phyloP scores from a whole-genome alignment of 352 stramenopile species.

The Phytophthora kernoviae region DNA sequence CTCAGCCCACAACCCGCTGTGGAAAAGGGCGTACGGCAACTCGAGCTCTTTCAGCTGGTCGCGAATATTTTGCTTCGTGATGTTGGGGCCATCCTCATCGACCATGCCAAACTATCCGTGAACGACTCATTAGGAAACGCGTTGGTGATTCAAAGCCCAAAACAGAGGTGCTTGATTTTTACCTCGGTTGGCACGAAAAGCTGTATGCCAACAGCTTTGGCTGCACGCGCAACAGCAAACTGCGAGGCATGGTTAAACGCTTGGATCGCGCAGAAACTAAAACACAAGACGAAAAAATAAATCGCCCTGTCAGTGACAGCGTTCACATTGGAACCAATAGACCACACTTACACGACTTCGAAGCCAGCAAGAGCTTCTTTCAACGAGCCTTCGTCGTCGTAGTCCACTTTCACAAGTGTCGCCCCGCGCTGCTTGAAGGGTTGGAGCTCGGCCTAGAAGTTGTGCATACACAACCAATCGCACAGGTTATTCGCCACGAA shows the following conservation, averaged over 20 bases:
- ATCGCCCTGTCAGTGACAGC: not conserved
- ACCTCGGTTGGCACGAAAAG: constrained; percentile 32
- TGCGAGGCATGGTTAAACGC: constrained; percentile 9
- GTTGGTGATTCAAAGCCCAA: not conserved
- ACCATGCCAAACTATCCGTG: constrained; percentile 11
- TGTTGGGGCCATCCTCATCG: constrained; percentile 17
- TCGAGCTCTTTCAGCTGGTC: constrained; percentile 26
- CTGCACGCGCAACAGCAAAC: constrained; percentile 14
- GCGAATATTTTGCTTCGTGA: constrained; percentile 25
- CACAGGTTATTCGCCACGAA: not conserved
- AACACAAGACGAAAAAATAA: not conserved
- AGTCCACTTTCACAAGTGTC: constrained; percentile 17
- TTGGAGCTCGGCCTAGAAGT: constrained; percentile 18
- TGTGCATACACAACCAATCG: not conserved
- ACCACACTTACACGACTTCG: constrained; percentile 22
- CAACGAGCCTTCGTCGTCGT: constrained; percentile 23
- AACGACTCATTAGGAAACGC: not conserved
- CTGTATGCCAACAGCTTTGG: constrained; percentile 21
- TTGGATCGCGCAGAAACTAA: constrained; percentile 18
- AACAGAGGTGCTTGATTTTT: not conserved
- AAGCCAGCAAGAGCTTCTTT: constrained; percentile 17
- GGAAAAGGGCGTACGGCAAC: constrained; percentile 31
- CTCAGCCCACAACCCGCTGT: constrained; percentile 29
- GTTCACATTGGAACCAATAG: not conserved
- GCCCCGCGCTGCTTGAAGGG: constrained; percentile 18